Conservation (phyloP, 768 basidiomycete genomes). For the Tremella mesenterica region DNA sequence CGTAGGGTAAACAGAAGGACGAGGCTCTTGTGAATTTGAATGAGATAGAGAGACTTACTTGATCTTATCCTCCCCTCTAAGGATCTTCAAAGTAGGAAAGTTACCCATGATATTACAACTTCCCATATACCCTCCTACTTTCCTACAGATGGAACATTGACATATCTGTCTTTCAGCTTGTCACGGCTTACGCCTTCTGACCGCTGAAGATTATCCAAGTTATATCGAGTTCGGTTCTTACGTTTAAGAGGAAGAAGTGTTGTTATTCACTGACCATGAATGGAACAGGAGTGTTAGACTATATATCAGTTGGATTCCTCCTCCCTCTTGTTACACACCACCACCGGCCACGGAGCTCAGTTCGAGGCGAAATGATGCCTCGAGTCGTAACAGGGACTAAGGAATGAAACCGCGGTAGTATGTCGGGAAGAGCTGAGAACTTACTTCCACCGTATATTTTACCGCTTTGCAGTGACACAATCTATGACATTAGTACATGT, state of each 20-base stretch:
- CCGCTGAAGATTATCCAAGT: neutral
- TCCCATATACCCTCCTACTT: slow-evolving; percentile 45
- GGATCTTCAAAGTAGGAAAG: slow-evolving; percentile 33
- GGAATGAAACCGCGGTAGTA: no score
- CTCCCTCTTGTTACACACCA: no score
- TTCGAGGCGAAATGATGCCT: no score
- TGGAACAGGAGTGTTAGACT: slow-evolving; percentile 42
- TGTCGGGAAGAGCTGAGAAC: neutral
- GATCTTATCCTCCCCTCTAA: slow-evolving; percentile 39
- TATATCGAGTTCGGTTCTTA: no score
- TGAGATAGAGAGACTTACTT: slow-evolving; percentile 21
- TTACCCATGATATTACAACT: slow-evolving; percentile 44
- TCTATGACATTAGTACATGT: slow-evolving; percentile 10
- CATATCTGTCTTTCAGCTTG: slow-evolving; percentile 22
- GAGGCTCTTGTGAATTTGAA: neutral
- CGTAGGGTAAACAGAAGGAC: neutral
- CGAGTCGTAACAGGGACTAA: no score
- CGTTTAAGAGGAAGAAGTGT: neutral
- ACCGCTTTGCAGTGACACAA: slow-evolving; percentile 42
- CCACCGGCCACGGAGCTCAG: no score
- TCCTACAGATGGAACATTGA: slow-evolving; percentile 43
- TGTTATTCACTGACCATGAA: slow-evolving; percentile 24
- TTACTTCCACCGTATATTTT: slow-evolving; percentile 35
- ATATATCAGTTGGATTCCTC: no score
- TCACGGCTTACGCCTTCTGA: no score